These are phyloP conservation scores for Cutaneotrichosporon dermatis DNA, from an alignment of 1,284 basidiomycete species.

Conservation along the genomic window DNA sequence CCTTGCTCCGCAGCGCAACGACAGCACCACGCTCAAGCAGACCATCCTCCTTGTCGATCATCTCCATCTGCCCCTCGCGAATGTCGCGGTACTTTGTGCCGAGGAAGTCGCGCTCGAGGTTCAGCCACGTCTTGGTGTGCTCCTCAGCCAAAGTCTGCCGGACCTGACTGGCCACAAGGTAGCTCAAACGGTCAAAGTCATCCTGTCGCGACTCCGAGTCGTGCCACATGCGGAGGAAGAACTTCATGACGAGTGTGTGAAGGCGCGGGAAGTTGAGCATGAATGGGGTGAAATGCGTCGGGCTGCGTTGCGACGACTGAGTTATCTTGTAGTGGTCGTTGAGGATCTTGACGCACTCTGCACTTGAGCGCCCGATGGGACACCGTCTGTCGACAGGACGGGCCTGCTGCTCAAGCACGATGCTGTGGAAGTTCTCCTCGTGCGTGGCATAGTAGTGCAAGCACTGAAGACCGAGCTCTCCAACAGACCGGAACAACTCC, in stretches of 20 bases:
- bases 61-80: conserved; percentile 87
- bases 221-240: conserved; percentile 90
- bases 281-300: conserved; percentile 81
- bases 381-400: conserved; percentile 72
- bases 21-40: conserved; percentile 77
- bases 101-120: conserved; percentile 78
- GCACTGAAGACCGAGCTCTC: conserved; percentile 80
- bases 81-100: conserved; percentile 81
- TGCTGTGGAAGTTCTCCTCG: conserved; percentile 79
- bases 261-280: conserved; percentile 81
- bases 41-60: conserved; percentile 88
- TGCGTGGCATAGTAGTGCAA: conserved; percentile 66
- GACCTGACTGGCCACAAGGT: conserved; percentile 80
- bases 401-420: conserved; percentile 78
- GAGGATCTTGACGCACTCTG: conserved; percentile 64
- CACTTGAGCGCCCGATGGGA: conserved; percentile 69
- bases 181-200: conserved; percentile 77
- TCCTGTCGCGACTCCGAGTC: conserved; percentile 76
- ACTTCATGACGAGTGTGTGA: conserved; percentile 75
- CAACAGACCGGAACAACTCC: conserved; percentile 76
- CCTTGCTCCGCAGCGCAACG: conserved; percentile 76
- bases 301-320: conserved; percentile 43
- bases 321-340: conserved; percentile 61
- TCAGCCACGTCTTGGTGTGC: conserved; percentile 72
- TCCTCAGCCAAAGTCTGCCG: conserved; percentile 73